Percentiles rank a stretch among this genome's conserved stretches.
Conservation (phyloP, 2,329 filamentous ascomycete species). For the Zymoseptoria tritici region DNA sequence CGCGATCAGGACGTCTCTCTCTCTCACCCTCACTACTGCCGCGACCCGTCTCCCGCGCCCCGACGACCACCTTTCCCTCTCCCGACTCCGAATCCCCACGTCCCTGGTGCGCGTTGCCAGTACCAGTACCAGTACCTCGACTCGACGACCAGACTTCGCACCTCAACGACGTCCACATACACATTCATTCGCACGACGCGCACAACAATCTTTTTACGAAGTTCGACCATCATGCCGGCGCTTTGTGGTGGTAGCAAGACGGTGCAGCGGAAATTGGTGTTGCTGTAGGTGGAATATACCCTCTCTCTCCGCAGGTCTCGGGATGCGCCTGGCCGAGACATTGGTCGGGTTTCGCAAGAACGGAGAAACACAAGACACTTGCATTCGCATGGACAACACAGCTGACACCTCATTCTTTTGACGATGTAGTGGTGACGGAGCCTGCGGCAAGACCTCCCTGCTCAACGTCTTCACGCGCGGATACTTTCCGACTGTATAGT, state of each 20-base stretch:
- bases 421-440: conserved; percentile 72
- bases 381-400: not conserved
- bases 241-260: conserved; percentile 55
- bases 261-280: conserved; percentile 91
- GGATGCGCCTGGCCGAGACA: not conserved
- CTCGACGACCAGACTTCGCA: not conserved
- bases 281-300: conserved; percentile 57
- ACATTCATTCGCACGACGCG: not conserved
- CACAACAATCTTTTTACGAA: not conserved
- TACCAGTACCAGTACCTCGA: not conserved
- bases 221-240: conserved; percentile 31
- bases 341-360: not conserved
- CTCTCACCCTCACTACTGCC: not conserved
- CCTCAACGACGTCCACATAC: not conserved
- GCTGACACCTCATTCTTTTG: conserved; percentile 1
- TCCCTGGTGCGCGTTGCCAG: not conserved
- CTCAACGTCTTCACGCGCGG: conserved; percentile 98
- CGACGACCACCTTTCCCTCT: not conserved
- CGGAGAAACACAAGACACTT: not conserved
- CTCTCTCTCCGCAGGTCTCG: not conserved
- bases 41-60: not conserved
- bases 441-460: conserved; percentile 92
- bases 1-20: not conserved
- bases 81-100: too few species aligned
- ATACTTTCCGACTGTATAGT: conserved; percentile 96